Evolutionary conservation across 331 rosid genomes (phyloP).

Genomic region (Malus hybrid): DNA sequence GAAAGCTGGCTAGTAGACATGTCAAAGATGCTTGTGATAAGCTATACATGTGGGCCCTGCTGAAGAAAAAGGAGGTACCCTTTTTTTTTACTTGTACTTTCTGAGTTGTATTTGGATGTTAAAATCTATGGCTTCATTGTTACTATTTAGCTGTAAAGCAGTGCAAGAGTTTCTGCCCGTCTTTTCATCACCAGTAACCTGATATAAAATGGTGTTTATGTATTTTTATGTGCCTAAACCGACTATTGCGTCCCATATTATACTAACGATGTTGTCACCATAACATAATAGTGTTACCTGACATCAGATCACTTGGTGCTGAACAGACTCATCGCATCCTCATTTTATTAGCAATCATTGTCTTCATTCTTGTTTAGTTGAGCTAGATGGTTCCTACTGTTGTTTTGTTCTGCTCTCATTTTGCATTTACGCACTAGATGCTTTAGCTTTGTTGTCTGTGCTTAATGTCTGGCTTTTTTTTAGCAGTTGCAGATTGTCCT

Average conservation of each 20-base stretch:
- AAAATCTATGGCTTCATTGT: not conserved
- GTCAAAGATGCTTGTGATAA: conserved; percentile 80
- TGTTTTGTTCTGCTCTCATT: not conserved
- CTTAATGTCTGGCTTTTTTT: conserved; percentile 2
- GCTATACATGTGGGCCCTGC: conserved; percentile 69
- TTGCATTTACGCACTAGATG: not conserved
- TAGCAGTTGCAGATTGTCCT: conserved; percentile 49
- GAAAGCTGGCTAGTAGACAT: conserved; percentile 64
- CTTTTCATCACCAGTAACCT: not conserved
- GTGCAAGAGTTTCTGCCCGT: not conserved
- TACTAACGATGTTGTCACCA: not conserved
- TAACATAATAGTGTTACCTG: too few relatives aligned
- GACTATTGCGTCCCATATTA: not conserved
- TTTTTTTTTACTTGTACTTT: not conserved
- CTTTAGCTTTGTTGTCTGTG: not conserved
- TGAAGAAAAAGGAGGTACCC: conserved; percentile 66
- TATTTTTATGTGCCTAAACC: not conserved
- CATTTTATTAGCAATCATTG: not conserved
- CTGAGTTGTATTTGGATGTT: not conserved
- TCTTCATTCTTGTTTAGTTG: not conserved
- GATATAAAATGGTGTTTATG: too few relatives aligned
- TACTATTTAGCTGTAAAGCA: not conserved
- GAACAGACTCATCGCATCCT: not conserved
- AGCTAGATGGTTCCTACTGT: not conserved
- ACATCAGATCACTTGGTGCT: not conserved